These are phyloP conservation scores for Lippia alba DNA, from an alignment of 305 asterid genomes.

Conservation along the genomic window DNA sequence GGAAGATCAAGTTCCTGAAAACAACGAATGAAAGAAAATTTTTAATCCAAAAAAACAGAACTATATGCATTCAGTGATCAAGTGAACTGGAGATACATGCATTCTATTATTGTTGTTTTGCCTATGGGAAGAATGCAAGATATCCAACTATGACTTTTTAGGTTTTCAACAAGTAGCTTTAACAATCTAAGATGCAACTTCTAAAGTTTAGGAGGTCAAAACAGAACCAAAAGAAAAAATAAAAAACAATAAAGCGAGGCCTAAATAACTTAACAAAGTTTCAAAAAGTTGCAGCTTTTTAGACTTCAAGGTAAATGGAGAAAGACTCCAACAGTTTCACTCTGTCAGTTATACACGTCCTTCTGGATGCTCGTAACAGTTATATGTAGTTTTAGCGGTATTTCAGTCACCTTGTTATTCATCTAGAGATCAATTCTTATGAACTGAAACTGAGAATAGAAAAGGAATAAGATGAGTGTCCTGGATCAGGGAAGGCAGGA, in stretches of 20 bases:
- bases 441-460: not conserved
- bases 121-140: not conserved
- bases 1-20: slow-evolving; percentile 91
- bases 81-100: slow-evolving; percentile 9
- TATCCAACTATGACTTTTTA: slow-evolving; percentile 11
- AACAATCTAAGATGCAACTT: not conserved
- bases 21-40: slow-evolving; percentile 23
- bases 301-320: slow-evolving; percentile 13
- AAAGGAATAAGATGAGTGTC: not conserved
- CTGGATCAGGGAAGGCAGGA: not conserved
- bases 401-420: slow-evolving; percentile 7
- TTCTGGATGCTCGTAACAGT: not conserved
- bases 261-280: slow-evolving; percentile 15
- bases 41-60: slow-evolving; percentile 24
- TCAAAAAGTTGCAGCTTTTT: not conserved
- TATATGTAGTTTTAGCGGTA: not conserved
- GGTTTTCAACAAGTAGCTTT: slow-evolving; percentile 4
- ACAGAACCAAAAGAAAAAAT: not conserved
- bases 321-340: not conserved
- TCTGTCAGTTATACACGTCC: slow-evolving; percentile 5
- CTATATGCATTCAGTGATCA: slow-evolving; percentile 3
- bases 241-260: not conserved
- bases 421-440: not conserved
- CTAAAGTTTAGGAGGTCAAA: slow-evolving; percentile 14
- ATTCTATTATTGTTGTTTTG: slow-evolving; percentile 1